Conservation (phyloP, 2,329 filamentous ascomycete species). For the Aspergillus sp. region DNA sequence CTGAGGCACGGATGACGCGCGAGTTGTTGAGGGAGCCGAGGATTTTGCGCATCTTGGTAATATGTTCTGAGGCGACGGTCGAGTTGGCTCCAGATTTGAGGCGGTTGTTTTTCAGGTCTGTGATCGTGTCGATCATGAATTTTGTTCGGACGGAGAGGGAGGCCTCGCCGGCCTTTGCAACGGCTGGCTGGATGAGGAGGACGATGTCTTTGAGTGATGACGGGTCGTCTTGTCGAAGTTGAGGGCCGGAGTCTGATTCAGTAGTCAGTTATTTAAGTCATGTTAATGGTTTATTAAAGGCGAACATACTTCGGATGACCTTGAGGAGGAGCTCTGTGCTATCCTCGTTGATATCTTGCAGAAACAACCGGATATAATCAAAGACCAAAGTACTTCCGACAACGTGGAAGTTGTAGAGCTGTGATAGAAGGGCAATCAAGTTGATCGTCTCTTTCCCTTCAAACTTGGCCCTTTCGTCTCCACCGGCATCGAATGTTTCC, state of each 20-base stretch:
- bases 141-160: constrained; percentile 83
- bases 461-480: constrained; percentile 46
- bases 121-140: constrained; percentile 97
- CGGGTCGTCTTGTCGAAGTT: constrained; percentile 85
- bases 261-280: constrained; percentile 8
- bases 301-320: constrained; percentile 65
- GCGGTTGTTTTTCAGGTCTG: constrained; percentile 90
- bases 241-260: constrained; percentile 64
- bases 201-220: constrained; percentile 87
- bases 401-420: constrained; percentile 91
- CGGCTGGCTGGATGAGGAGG: constrained; percentile 70
- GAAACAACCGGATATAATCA: constrained; percentile 80
- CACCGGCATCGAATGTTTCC: constrained; percentile 69
- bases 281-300: background rate
- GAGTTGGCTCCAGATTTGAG: constrained; percentile 74
- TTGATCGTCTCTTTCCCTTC: constrained; percentile 68
- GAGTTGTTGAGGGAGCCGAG: constrained; percentile 71
- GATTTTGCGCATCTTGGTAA: constrained; percentile 83
- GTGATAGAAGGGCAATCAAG: constrained; percentile 75
- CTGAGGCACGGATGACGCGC: constrained; percentile 67
- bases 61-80: constrained; percentile 74
- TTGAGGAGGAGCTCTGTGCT: constrained; percentile 87
- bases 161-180: constrained; percentile 65
- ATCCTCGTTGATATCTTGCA: constrained; percentile 73
- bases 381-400: constrained; percentile 81